Evolutionary conservation across 2,329 filamentous ascomycete species (phyloP).

Genomic region (Byssochlamys sp.): DNA sequence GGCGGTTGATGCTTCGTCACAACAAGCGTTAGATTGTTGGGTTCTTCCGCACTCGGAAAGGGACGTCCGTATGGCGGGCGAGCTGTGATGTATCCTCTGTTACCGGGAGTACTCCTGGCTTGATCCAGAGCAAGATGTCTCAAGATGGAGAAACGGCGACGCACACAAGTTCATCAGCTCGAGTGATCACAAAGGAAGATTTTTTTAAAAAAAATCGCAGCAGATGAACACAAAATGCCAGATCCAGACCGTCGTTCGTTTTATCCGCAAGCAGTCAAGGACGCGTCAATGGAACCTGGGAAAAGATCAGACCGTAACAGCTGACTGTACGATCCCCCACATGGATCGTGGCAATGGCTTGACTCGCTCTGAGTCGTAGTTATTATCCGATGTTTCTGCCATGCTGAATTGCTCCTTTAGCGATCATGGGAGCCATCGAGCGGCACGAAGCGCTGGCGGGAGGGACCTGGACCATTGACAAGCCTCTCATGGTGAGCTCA

Average conservation of each 20-base stretch:
- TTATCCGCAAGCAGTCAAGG: neutral
- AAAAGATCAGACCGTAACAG: neutral
- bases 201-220: neutral
- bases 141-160: neutral
- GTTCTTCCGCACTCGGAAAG: neutral
- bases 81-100: neutral
- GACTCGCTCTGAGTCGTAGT: too few species aligned
- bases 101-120: neutral
- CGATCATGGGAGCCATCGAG: neutral
- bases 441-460: neutral
- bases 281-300: neutral
- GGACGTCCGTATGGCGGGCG: too few species aligned
- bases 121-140: neutral
- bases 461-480: neutral
- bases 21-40: conserved; percentile 3
- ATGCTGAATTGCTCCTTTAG: neutral
- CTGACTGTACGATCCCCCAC: neutral
- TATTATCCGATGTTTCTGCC: neutral
- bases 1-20: neutral
- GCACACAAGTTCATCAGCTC: neutral
- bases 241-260: neutral
- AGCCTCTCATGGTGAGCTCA: too few species aligned
- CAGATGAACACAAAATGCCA: neutral
- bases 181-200: neutral
- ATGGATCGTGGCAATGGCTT: neutral